A percentile compares a stretch with the other conserved stretches of the same genome.
These are phyloP conservation scores for Haplographium delicatum DNA, from an alignment of 495 filamentous ascomycete genomes.

Conservation along the genomic window DNA sequence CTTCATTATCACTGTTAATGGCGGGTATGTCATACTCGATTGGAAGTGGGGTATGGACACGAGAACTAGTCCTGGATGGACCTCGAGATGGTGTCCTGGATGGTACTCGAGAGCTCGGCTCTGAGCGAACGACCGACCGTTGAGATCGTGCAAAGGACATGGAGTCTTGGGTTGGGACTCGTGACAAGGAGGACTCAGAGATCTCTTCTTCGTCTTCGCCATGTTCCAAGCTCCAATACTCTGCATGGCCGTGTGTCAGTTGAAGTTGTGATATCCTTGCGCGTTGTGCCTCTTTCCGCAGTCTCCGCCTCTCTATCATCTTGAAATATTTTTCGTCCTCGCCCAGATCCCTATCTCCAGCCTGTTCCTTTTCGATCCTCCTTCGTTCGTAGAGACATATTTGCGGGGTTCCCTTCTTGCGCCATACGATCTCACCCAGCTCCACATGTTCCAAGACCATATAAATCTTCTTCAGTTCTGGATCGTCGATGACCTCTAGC, in stretches of 20 bases:
- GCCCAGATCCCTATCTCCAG: conserved; percentile 51
- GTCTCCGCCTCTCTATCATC: conserved; percentile 50
- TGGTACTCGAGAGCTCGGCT: conserved; percentile 36
- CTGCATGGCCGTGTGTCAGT: conserved; percentile 39
- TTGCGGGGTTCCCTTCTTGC: conserved; percentile 73
- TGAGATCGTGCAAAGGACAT: conserved; percentile 25
- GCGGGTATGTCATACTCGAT: conserved; percentile 37
- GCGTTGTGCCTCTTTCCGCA: conserved; percentile 49
- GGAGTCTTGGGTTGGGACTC: conserved; percentile 28
- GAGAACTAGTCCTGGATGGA: conserved; percentile 32
- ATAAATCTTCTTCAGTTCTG: conserved; percentile 93
- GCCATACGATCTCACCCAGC: conserved; percentile 89
- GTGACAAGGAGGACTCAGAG: conserved; percentile 31
- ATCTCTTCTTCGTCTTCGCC: conserved; percentile 61
- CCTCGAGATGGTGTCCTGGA: conserved; percentile 40
- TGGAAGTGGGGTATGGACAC: conserved; percentile 24
- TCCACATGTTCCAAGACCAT: conserved; percentile 94
- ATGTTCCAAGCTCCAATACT: conserved; percentile 78
- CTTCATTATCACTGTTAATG: conserved; percentile 37
- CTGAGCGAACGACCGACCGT: conserved; percentile 28
- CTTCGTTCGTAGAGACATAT: conserved; percentile 77
- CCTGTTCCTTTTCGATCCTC: conserved; percentile 66
- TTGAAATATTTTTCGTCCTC: conserved; percentile 60
- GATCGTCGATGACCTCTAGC: conserved; percentile 96
- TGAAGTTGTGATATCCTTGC: conserved; percentile 34